phyloP scores from a whole-genome alignment of 345 rosid species.

The Salix suchowensis region DNA sequence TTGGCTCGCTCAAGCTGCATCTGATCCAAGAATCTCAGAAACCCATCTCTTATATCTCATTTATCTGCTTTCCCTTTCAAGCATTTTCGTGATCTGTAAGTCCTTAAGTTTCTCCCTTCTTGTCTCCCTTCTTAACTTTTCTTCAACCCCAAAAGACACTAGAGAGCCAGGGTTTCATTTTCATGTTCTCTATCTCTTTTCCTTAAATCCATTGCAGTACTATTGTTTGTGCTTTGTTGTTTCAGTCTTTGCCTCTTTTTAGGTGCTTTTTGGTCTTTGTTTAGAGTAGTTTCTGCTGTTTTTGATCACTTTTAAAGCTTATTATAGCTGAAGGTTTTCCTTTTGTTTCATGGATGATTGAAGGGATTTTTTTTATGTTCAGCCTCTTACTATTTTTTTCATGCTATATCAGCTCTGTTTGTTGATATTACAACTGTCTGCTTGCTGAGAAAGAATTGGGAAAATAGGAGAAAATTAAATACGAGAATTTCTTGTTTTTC shows the following conservation, averaged over 20 bases:
- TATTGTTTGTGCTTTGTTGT: neutral
- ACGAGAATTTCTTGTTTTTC: neutral
- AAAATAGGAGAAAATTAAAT: neutral
- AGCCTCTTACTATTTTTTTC: neutral
- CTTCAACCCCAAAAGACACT: neutral
- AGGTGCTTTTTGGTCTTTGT: neutral
- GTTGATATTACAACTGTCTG: neutral
- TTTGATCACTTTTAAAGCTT: neutral
- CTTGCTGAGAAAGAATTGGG: conserved; percentile 4
- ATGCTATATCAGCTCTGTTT: too few species aligned
- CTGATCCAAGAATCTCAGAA: conserved; percentile 11
- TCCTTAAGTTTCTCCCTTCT: conserved; percentile 5
- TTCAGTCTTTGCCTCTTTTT: conserved; percentile 1
- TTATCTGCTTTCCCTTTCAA: neutral
- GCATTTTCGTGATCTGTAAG: conserved; percentile 23
- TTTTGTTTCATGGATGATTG: neutral
- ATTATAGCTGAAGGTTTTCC: neutral
- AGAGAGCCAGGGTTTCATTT: conserved; percentile 1
- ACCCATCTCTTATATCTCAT: neutral
- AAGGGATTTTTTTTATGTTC: neutral
- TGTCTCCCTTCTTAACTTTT: conserved; percentile 2
- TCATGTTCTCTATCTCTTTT: neutral
- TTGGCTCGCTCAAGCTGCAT: neutral
- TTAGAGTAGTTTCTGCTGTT: neutral
- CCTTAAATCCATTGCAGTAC: neutral